These are phyloP conservation scores for Leccinum obscurum DNA, from an alignment of 768 basidiomycete species.

Conservation along the genomic window DNA sequence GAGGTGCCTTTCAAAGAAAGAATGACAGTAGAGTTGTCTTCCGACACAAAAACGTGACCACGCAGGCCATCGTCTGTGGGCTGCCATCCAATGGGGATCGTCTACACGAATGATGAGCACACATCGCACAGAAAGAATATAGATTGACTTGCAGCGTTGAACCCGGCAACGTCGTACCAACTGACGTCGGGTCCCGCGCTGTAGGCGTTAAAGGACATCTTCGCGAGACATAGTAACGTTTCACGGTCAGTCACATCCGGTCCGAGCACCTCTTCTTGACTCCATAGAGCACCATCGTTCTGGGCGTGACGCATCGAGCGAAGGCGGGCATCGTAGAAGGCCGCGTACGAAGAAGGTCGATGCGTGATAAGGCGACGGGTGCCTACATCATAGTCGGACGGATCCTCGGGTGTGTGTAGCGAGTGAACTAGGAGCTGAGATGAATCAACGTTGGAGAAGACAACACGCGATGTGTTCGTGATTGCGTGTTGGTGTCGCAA, in stretches of 20 bases:
- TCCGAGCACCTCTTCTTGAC: conserved; percentile 56
- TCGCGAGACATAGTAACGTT: conserved; percentile 75
- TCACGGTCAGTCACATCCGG: conserved; percentile 75
- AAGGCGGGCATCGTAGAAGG: conserved; percentile 36
- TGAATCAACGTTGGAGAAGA: conserved; percentile 55
- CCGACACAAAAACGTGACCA: conserved; percentile 87
- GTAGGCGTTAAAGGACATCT: conserved; percentile 91
- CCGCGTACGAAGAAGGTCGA: conserved; percentile 44
- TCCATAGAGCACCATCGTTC: conserved; percentile 55
- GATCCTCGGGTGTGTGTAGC: conserved; percentile 21
- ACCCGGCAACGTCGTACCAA: conserved; percentile 76
- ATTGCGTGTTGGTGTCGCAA: conserved; percentile 67
- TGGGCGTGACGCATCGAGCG: conserved; percentile 41
- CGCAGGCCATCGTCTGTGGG: conserved; percentile 87
- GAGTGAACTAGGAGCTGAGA: conserved; percentile 32
- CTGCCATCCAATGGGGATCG: conserved; percentile 85
- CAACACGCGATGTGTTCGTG: conserved; percentile 50
- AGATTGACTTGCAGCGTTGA: conserved; percentile 52
- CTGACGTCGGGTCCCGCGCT: conserved; percentile 44
- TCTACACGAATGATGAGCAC: conserved; percentile 36
- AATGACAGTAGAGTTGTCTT: conserved; percentile 82
- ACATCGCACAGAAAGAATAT: not conserved
- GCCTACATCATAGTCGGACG: conserved; percentile 43
- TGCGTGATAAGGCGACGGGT: conserved; percentile 42
- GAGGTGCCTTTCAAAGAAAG: conserved; percentile 95